Evolutionary conservation across 352 stramenopile species (phyloP), one percentile per base, ranked within the genome.

Genomic region (Globisporangium mamillatum): DNA sequence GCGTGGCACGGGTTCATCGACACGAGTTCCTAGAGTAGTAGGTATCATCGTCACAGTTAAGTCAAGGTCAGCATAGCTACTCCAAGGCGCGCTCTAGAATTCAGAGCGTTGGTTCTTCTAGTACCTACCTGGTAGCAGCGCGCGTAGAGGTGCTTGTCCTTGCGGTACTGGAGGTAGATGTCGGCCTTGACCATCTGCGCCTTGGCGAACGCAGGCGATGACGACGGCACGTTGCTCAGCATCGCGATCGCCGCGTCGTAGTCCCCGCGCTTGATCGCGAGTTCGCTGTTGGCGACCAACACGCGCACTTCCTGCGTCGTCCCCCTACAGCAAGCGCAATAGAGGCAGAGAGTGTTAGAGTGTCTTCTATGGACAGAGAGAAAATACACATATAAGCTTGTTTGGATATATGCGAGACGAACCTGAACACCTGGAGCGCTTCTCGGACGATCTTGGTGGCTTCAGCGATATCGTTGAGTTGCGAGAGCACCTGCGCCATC

Each of bases 151-250:
- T 88, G 68, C 66, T 97, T 98, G 76, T 98, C 93, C 53, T 97
- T 96, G 58, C 88, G 81, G 67, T 98, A 88, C 61, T 88, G 88
- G 24, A 98, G 78, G 64, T 95, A 98, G 60, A 98, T 98, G 60
- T 97, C 89, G 18, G 95, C 95, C 69, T 98, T 98, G 63, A 97
- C 79, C 72, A 97, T 93, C 71, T 98, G 91, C 8, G 90, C 91
- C 67, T 90, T 93, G 4, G 78, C 72, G 68, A 96, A 98, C 1
- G 86, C 81, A 4, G 90, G 86, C 22, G 86, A 97, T 7, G 75
- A 77, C 1, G 80, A 64, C 5, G 84, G 84, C 3, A 98, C 92
- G 57, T 82, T 89, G 65, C 88, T 93, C 4, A 98, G 86, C 78
- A 98, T 94, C 20, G 79, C 76, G 48, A 98, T 89, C 0, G 94